Percentiles rank a stretch among this genome's conserved stretches.
phyloP scores from a whole-genome alignment of 495 filamentous ascomycete species.

The Aspergillus conjunctus region DNA sequence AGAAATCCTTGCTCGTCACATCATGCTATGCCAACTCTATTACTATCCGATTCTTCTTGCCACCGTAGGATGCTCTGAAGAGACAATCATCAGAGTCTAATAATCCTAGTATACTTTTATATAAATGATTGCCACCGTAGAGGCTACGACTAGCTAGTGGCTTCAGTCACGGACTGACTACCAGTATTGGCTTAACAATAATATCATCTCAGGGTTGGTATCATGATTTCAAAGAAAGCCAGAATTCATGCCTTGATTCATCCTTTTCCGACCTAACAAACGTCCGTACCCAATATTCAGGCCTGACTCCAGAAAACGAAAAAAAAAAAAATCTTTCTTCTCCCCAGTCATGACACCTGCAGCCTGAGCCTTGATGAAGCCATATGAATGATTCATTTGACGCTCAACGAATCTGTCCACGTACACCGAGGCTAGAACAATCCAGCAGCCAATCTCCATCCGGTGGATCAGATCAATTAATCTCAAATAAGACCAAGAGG shows the following conservation, averaged over 20 bases:
- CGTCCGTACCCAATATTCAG: too few relatives aligned
- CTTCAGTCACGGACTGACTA: too few relatives aligned
- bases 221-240: too few relatives aligned
- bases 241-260: too few relatives aligned
- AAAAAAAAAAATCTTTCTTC: neutral
- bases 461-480: neutral
- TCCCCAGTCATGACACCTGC: neutral
- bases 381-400: neutral
- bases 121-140: neutral
- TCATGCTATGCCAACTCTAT: neutral
- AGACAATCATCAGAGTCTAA: neutral
- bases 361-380: neutral
- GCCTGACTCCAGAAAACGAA: neutral
- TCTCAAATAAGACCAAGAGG: too few relatives aligned
- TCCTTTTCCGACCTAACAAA: too few relatives aligned
- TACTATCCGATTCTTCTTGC: neutral
- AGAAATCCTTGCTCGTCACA: neutral
- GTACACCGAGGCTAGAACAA: neutral
- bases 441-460: neutral
- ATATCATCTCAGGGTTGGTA: too few relatives aligned
- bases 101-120: neutral
- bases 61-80: neutral
- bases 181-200: too few relatives aligned
- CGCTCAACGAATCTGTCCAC: conserved; percentile 4
- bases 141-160: too few relatives aligned